phyloP scores from a whole-genome alignment of 202 grass and related monocot genomes.

The Hordeum pubiflorum region DNA sequence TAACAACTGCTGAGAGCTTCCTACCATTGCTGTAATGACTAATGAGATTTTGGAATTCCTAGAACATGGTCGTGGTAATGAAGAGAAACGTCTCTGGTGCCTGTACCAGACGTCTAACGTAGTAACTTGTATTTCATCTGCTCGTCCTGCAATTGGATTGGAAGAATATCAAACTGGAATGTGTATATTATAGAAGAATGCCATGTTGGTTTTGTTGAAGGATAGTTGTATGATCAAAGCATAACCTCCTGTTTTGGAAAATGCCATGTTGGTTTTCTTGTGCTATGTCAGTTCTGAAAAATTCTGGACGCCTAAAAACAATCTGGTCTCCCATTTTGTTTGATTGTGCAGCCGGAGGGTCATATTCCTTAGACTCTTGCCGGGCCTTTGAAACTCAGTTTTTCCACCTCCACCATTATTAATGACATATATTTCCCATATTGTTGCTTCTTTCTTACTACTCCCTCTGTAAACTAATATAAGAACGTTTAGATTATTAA shows the following conservation, averaged over 20 bases:
- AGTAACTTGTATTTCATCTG: constrained; percentile 13
- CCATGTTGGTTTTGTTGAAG: neutral
- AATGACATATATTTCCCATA: too few relatives aligned
- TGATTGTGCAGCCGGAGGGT: neutral
- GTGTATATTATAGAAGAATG: constrained; percentile 23
- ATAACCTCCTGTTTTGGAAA: neutral
- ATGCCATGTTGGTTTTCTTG: neutral
- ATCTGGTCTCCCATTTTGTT: neutral
- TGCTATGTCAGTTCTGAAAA: neutral
- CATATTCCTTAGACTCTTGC: too few relatives aligned
- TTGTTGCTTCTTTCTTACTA: too few relatives aligned
- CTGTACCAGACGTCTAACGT: constrained; percentile 11
- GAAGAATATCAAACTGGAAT: constrained; percentile 18
- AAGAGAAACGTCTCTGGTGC: constrained; percentile 19
- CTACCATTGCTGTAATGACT: neutral
- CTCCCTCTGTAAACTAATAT: too few relatives aligned
- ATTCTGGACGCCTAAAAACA: neutral
- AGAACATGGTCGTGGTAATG: neutral
- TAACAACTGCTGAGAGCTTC: constrained; percentile 18
- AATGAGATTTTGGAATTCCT: constrained; percentile 22
- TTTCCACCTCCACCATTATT: too few relatives aligned
- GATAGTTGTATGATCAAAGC: neutral
- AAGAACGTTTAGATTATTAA: too few relatives aligned
- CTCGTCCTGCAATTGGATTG: constrained; percentile 2
- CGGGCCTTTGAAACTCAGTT: too few relatives aligned